Evolutionary conservation across 2,329 filamentous ascomycete species (phyloP), one percentile per base, ranked within the genome.

Genomic region (Fusarium citri): DNA sequence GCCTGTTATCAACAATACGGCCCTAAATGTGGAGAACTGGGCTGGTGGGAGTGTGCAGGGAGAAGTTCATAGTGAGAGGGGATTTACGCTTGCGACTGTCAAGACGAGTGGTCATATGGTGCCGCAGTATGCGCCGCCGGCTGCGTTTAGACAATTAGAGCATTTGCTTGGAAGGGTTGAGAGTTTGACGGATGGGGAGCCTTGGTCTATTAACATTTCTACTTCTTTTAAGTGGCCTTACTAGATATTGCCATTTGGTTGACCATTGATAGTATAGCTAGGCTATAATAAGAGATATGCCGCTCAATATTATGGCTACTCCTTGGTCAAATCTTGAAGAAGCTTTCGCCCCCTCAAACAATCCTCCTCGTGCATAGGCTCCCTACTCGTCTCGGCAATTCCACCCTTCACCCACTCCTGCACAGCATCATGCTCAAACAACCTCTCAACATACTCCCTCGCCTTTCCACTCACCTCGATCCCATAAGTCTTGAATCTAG

Each of bases 331-430:
- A 25, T 80, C 77, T 41, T 75, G 48, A 3, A 80, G 18, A 7
- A 81, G 6, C 61, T 72, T 79, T 8, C 77, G 71, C 0, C 76
- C 79, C 34, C 73, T 76, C 5, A 79, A n/a, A 34, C 75, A 78
- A 14, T 83, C 80, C 15, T 77, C 74, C 49, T 82, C 79, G 40
- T 81, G 78, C 6, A 72, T 63, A 10, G 77, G 78, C 59, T 83
- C 81, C 42, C 80, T 77, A 8, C 72, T 77, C 16, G 74, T 76
- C 72, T 84, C 82, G 22, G 71, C 69, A 8, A 82, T 74, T 3
- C 80, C 82, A 2, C 69, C 78, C 16, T 74, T 61, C 6, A 83
- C 64, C 82, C 82, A 84, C 45, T 75, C 76, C 71, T 74, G 74
- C 14, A 83, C 77, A 14, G 75, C 78, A 7, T 76, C 73, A 47